These are phyloP conservation scores for Yarrowia sp. DNA, from an alignment of 805 yeast species.

Conservation along the genomic window DNA sequence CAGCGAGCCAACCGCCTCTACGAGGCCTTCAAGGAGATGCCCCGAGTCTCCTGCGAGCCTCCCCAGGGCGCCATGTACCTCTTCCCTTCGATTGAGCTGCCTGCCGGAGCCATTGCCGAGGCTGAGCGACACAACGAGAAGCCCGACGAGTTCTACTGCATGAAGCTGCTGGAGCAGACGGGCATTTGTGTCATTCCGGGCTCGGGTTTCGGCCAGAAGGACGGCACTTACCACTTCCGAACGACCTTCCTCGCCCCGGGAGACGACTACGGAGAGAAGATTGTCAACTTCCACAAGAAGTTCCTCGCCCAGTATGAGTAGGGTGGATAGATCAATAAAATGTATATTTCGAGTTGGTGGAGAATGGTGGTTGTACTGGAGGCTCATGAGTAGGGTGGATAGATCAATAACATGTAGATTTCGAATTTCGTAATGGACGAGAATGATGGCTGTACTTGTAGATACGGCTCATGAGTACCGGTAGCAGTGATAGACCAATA, in stretches of 20 bases:
- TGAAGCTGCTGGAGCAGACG: slow-evolving; percentile 74
- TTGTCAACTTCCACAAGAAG: slow-evolving; percentile 74
- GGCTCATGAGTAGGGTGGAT: too few species aligned
- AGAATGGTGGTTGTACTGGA: too few species aligned
- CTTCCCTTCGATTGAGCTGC: slow-evolving; percentile 74
- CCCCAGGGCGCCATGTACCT: slow-evolving; percentile 99
- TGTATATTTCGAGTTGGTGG: too few species aligned
- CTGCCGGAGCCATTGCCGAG: slow-evolving; percentile 57
- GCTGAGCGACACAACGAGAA: slow-evolving; percentile 56
- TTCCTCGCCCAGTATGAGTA: slow-evolving; percentile 58
- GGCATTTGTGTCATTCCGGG: slow-evolving; percentile 99
- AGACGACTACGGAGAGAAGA: slow-evolving; percentile 74
- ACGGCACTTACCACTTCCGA: slow-evolving; percentile 87
- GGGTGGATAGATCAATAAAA: too few species aligned
- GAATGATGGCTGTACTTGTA: too few species aligned
- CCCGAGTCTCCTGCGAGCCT: slow-evolving; percentile 78
- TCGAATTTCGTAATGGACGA: too few species aligned
- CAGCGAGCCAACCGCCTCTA: slow-evolving; percentile 63
- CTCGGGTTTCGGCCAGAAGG: slow-evolving; percentile 90
- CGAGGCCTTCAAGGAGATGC: slow-evolving; percentile 70
- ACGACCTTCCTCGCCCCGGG: slow-evolving; percentile 98
- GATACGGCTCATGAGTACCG: too few species aligned
- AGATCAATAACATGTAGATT: too few species aligned
- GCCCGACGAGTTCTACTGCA: slow-evolving; percentile 88
- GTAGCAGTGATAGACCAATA: too few species aligned